phyloP scores from a whole-genome alignment of 2,329 filamentous ascomycete species.

The Claviceps cyperi region DNA sequence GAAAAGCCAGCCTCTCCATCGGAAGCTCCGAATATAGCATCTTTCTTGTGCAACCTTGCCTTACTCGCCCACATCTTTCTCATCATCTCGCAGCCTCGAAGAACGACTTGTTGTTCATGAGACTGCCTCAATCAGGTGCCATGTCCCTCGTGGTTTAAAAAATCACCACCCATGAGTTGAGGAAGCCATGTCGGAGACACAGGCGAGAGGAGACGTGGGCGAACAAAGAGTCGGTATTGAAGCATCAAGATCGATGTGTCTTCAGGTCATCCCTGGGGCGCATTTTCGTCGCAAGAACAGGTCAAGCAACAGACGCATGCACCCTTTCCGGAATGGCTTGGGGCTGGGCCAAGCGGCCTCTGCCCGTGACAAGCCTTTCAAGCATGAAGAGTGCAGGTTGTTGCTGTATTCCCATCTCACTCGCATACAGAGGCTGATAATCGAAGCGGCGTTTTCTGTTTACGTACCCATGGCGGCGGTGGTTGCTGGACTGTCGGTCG shows the following conservation, averaged over 20 bases:
- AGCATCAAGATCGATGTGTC: not conserved
- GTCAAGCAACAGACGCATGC: slow-evolving; percentile 5
- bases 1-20: slow-evolving; percentile 8
- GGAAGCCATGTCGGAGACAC: not conserved
- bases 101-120: not conserved
- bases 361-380: not conserved
- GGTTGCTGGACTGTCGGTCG: slow-evolving; percentile 25
- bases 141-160: slow-evolving; percentile 8
- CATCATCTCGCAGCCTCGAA: not conserved
- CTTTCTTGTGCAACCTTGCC: not conserved
- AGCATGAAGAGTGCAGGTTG: not conserved
- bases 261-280: slow-evolving; percentile 4
- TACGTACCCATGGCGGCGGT: slow-evolving; percentile 49
- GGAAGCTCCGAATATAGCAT: not conserved
- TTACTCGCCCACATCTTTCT: not conserved
- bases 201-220: not conserved
- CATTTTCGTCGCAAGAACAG: slow-evolving; percentile 6
- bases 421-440: slow-evolving; percentile 34
- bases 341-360: not conserved
- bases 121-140: not conserved
- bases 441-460: slow-evolving; percentile 20
- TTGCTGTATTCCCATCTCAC: slow-evolving; percentile 19
- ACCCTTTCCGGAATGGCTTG: slow-evolving; percentile 9
- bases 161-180: slow-evolving; percentile 6
- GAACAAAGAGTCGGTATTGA: not conserved